Base-by-base conservation (phyloP, 768 basidiomycete genomes). In the Lentinula guzmanii region DNA sequence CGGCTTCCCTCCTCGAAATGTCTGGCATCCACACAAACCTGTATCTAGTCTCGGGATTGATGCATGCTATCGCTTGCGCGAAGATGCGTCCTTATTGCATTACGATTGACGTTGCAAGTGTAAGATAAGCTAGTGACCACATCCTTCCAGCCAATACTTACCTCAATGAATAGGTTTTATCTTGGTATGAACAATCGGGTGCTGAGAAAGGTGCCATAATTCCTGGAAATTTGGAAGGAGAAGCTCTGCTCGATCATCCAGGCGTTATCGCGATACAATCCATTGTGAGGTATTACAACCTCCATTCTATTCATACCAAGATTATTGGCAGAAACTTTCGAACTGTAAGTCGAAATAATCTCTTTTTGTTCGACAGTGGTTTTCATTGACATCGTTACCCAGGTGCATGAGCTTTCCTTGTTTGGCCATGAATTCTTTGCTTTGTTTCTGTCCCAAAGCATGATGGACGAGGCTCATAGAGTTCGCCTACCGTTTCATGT, bases 41-140 rank as follows among this genome's bases (percentile, higher is more conserved):
- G 16, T 48, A 37, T 37, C 16, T 50, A 5, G 46, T 59, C 21
- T 59, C 58, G 18, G 58, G 58, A 21, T 18, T 59, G 6, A 48
- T 59, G 15, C 58, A 59, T 45, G 58, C 58, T 11, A 51, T 51
- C 8, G 46, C 58, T 15, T 59, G 45, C 18, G 58, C 58, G n/a
- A 42, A 59, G 33, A 42, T 24, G 35, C 31, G 31, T 8, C 31
- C 43, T 37, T 34, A 24, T 13, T 48, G 5, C 10, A 59, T 59
- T 35, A 48, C 58, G 10, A 21, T 59, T 21, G 58, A 59, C 18
- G 58, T 59, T 16, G 58, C 31, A 6, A 35, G 16, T 46, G 58
- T 59, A 35, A 48, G 58, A 21, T 18, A 4, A 48, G 31, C 1
- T 24, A 13, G 10, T 41, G 7, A n/a, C 21, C 6, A 13, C 16